phyloP scores from a whole-genome alignment of 805 yeast genomes.

The Wickerhamomyces queroliae region DNA sequence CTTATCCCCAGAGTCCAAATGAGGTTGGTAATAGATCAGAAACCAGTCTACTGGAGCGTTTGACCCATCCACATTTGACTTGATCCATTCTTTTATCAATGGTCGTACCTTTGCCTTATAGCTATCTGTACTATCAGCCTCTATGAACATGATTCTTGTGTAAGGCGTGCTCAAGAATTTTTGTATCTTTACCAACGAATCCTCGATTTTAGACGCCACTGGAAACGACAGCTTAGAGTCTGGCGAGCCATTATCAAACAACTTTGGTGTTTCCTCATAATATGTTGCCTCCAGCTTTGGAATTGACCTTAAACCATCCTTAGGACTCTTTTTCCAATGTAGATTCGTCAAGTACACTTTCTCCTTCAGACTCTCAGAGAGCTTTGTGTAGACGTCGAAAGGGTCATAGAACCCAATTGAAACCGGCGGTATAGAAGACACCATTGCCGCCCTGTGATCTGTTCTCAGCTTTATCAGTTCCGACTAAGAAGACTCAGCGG shows the following conservation, averaged over 20 bases:
- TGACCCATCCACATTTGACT: constrained; percentile 30
- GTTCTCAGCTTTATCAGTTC: background rate
- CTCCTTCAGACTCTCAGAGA: constrained; percentile 36
- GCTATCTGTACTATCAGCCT: constrained; percentile 60
- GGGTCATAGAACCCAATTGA: constrained; percentile 71
- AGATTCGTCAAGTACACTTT: constrained; percentile 56
- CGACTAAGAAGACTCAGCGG: too few relatives aligned
- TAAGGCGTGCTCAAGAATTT: constrained; percentile 35
- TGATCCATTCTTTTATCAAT: constrained; percentile 75
- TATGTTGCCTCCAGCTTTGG: constrained; percentile 49
- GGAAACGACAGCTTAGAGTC: background rate
- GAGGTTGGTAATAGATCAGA: constrained; percentile 46
- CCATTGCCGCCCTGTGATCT: too few relatives aligned
- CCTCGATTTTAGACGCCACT: background rate
- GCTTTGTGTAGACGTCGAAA: constrained; percentile 45
- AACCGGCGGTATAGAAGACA: constrained; percentile 7
- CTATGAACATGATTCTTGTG: constrained; percentile 63
- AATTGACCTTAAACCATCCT: constrained; percentile 57
- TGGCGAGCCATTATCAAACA: constrained; percentile 12
- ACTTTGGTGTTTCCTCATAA: constrained; percentile 50
- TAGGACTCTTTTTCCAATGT: constrained; percentile 55
- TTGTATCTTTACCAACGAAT: constrained; percentile 1
- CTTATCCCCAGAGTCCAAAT: constrained; percentile 27
- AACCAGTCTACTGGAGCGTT: constrained; percentile 54
- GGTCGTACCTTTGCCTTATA: constrained; percentile 81